phyloP scores from a whole-genome alignment of 2,329 filamentous ascomycete species.

The Pyrenochaeta sp. region DNA sequence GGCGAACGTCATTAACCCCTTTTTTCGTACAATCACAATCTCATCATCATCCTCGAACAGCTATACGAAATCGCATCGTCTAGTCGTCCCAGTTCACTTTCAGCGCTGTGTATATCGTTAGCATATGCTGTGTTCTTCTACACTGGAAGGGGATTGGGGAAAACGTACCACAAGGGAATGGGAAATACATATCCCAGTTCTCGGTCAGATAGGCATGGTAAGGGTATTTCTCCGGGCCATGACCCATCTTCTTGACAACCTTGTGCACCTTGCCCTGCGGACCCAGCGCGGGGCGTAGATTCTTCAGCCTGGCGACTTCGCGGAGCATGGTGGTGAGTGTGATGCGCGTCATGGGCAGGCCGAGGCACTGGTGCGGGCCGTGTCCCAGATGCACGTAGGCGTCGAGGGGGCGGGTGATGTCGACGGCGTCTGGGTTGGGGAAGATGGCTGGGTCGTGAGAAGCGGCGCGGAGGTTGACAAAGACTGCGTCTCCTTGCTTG shows the following conservation, averaged over 20 bases:
- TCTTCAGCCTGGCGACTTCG: conserved; percentile 52
- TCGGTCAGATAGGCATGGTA: conserved; percentile 59
- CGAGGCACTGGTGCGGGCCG: conserved; percentile 55
- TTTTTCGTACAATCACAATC: neutral
- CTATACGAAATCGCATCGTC: no score
- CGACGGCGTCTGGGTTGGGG: conserved; percentile 51
- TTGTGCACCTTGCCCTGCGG: conserved; percentile 54
- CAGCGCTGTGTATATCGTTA: conserved; percentile 27
- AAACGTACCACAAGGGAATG: conserved; percentile 58
- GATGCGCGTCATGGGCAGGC: conserved; percentile 53
- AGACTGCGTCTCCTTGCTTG: conserved; percentile 49
- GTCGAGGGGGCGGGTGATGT: conserved; percentile 50
- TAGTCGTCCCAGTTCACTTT: conserved; percentile 43
- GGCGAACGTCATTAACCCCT: neutral
- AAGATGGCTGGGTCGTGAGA: conserved; percentile 53
- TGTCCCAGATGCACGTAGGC: conserved; percentile 56
- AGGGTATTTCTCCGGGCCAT: conserved; percentile 36
- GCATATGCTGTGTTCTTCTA: neutral
- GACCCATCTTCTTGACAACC: conserved; percentile 44
- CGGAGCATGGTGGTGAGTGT: conserved; percentile 57
- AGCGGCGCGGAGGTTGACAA: conserved; percentile 55
- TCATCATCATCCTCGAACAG: no score
- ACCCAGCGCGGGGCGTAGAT: conserved; percentile 50
- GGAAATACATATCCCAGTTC: conserved; percentile 58
- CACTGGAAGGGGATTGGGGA: neutral